These are phyloP conservation scores for Cytospora piceae DNA, from an alignment of 2,329 filamentous ascomycete genomes.

Conservation along the genomic window DNA sequence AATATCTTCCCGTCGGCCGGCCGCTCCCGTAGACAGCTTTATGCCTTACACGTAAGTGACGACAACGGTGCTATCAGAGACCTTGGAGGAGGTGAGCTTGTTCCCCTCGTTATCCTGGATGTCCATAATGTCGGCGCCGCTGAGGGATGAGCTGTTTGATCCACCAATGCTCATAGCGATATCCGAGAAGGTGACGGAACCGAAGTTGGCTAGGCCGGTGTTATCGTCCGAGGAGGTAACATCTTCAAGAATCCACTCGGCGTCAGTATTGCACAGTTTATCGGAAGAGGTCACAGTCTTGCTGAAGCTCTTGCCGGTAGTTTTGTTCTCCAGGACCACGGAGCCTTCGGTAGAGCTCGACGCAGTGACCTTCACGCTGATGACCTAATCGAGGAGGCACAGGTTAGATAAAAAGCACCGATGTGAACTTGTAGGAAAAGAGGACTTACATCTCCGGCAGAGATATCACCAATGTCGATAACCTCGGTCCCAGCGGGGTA, in stretches of 20 bases:
- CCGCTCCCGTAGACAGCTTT: background rate
- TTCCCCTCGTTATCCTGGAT: slow-evolving; percentile 42
- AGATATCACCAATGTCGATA: slow-evolving; percentile 24
- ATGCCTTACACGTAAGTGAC: slow-evolving; percentile 41
- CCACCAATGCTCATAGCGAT: slow-evolving; percentile 41
- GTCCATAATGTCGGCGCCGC: slow-evolving; percentile 46
- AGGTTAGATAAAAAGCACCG: background rate
- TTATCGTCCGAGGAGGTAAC: slow-evolving; percentile 37
- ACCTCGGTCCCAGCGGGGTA: slow-evolving; percentile 53
- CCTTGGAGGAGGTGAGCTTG: slow-evolving; percentile 21
- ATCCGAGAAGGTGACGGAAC: slow-evolving; percentile 46
- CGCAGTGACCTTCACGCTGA: slow-evolving; percentile 29
- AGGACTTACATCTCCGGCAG: slow-evolving; percentile 27
- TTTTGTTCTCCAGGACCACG: slow-evolving; percentile 25
- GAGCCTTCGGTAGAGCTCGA: slow-evolving; percentile 22
- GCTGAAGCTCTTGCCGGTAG: slow-evolving; percentile 24
- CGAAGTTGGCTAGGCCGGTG: slow-evolving; percentile 51
- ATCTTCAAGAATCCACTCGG: slow-evolving; percentile 31
- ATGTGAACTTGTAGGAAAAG: background rate
- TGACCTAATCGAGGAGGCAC: slow-evolving; percentile 10
- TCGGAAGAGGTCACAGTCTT: slow-evolving; percentile 27
- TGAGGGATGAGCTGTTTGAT: slow-evolving; percentile 38
- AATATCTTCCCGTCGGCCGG: too few species aligned
- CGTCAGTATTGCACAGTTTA: slow-evolving; percentile 20
- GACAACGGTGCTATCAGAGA: slow-evolving; percentile 16